Evolutionary conservation across 345 rosid genomes (phyloP).

Genomic region (Lumnitzera racemosa): DNA sequence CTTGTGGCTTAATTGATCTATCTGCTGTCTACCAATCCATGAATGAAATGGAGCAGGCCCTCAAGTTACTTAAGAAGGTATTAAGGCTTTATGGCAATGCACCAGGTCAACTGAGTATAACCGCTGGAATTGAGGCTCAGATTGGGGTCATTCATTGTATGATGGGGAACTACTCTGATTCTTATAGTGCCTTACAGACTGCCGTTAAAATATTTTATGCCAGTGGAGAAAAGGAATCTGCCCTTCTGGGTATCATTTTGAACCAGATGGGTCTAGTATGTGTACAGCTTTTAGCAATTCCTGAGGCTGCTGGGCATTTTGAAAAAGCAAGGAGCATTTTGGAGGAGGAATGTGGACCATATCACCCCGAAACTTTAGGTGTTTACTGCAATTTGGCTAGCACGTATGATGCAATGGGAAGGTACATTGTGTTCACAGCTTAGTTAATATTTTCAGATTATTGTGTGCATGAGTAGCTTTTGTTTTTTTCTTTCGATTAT

Average conservation of each 20-base stretch:
- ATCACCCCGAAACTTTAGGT: constrained; percentile 84
- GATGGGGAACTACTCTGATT: constrained; percentile 68
- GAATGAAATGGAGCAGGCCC: constrained; percentile 58
- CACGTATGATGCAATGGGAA: constrained; percentile 97
- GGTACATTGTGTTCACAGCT: constrained; percentile 29
- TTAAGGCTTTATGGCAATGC: constrained; percentile 45
- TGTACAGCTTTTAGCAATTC: constrained; percentile 59
- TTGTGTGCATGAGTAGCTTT: no score
- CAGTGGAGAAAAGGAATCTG: constrained; percentile 72
- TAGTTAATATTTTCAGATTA: background rate
- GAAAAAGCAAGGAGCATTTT: constrained; percentile 81
- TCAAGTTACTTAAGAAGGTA: constrained; percentile 64
- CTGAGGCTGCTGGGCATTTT: constrained; percentile 81
- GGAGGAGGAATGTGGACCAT: constrained; percentile 85
- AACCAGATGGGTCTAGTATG: constrained; percentile 94
- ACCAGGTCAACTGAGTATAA: constrained; percentile 66
- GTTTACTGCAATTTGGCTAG: constrained; percentile 96
- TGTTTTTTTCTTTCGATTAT: background rate
- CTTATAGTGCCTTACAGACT: constrained; percentile 56
- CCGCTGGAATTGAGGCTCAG: constrained; percentile 90
- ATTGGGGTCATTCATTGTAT: constrained; percentile 87
- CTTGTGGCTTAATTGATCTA: constrained; percentile 69
- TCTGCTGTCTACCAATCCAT: constrained; percentile 81
- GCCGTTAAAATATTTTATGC: constrained; percentile 63
- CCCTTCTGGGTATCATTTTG: constrained; percentile 68